Conservation (phyloP, 805 yeast species). For the Peterozyma toletana region DNA sequence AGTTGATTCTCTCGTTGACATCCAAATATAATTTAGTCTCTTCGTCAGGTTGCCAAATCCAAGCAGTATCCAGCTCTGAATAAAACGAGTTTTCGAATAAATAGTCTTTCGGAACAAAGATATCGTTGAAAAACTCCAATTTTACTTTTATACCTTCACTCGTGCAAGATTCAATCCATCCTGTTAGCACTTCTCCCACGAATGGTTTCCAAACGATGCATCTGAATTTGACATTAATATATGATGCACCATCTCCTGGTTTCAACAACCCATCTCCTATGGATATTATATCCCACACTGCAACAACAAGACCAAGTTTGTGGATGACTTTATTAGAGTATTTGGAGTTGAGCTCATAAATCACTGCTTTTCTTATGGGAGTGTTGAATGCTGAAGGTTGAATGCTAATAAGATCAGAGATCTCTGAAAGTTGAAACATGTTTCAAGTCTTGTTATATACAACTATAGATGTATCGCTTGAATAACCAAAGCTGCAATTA, state of each 20-base stretch:
- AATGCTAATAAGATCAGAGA: conserved; percentile 79
- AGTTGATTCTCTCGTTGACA: conserved; percentile 84
- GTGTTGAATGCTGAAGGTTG: conserved; percentile 79
- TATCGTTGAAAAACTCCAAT: conserved; percentile 86
- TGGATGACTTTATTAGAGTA: conserved; percentile 82
- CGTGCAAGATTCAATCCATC: conserved; percentile 87
- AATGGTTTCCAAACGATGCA: conserved; percentile 87
- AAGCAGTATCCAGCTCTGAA: conserved; percentile 71
- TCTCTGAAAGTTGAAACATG: conserved; percentile 81
- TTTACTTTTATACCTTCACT: conserved; percentile 81
- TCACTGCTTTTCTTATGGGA: conserved; percentile 65
- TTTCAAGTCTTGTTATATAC: neutral
- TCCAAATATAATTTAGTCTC: conserved; percentile 78
- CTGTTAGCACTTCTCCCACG: conserved; percentile 86
- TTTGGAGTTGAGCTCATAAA: conserved; percentile 75
- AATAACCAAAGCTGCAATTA: too few species aligned
- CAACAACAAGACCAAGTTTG: conserved; percentile 75
- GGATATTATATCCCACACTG: conserved; percentile 77
- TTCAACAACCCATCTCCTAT: conserved; percentile 83
- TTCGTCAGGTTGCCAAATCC: conserved; percentile 83
- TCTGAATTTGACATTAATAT: conserved; percentile 66
- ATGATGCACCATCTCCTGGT: conserved; percentile 93
- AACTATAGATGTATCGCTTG: too few species aligned
- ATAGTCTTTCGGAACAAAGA: conserved; percentile 77
- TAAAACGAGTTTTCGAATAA: conserved; percentile 52